Conservation (phyloP, 2,329 filamentous ascomycete genomes). For the Penicillium sp. region DNA sequence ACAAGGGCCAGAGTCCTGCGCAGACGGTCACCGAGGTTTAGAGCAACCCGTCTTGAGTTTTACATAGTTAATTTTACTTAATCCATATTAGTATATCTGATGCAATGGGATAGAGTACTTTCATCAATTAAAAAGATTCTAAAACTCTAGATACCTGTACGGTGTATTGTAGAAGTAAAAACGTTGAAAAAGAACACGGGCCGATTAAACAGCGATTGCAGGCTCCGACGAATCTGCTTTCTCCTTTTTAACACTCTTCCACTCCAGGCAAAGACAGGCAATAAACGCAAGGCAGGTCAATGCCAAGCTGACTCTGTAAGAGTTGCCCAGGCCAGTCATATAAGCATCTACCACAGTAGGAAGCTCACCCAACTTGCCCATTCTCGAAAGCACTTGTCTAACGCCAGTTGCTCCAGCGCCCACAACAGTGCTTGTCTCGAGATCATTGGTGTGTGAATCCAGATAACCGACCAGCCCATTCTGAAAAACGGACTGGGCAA, state of each 20-base stretch:
- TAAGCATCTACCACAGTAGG: slow-evolving; percentile 7
- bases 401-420: slow-evolving; percentile 9
- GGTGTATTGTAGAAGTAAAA: background rate
- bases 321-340: slow-evolving; percentile 1
- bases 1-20: background rate
- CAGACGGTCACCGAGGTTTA: background rate
- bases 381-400: background rate
- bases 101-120: background rate
- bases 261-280: slow-evolving; percentile 5
- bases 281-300: slow-evolving; percentile 6
- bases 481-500: slow-evolving; percentile 26
- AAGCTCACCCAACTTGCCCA: slow-evolving; percentile 1
- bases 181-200: background rate
- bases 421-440: background rate
- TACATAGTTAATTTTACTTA: background rate
- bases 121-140: background rate
- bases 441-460: slow-evolving; percentile 7
- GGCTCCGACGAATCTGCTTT: background rate
- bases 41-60: background rate
- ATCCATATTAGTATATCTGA: background rate
- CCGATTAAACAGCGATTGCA: background rate
- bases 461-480: slow-evolving; percentile 24
- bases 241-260: slow-evolving; percentile 9
- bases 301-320: background rate
- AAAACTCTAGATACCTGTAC: background rate